phyloP scores from a whole-genome alignment of 306 rosid genomes.

The Glycyrrhiza uralensis region DNA sequence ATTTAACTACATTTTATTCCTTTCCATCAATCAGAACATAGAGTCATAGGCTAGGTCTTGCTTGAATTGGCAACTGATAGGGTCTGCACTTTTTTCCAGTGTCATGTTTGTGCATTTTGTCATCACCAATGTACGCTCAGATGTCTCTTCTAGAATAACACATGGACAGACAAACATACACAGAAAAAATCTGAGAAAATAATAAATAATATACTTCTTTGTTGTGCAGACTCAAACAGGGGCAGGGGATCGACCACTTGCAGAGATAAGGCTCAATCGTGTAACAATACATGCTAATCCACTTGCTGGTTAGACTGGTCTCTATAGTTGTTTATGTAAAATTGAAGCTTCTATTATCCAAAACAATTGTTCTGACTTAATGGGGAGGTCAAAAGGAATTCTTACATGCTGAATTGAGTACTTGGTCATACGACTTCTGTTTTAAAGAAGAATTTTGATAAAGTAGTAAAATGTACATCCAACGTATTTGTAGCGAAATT shows the following conservation, averaged over 20 bases:
- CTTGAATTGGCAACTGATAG: neutral
- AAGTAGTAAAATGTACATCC: slow-evolving; percentile 12
- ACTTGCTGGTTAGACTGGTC: slow-evolving; percentile 58
- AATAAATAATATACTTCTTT: neutral
- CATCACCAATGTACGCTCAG: neutral
- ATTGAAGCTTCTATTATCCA: neutral
- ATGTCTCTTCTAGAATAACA: neutral
- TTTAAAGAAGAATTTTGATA: slow-evolving; percentile 24
- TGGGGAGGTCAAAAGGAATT: neutral
- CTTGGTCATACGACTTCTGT: neutral
- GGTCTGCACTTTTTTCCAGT: neutral
- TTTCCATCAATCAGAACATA: neutral
- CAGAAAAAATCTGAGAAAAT: neutral
- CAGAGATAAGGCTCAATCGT: slow-evolving; percentile 90
- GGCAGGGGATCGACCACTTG: slow-evolving; percentile 89
- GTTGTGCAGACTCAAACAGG: slow-evolving; percentile 87
- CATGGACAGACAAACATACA: neutral
- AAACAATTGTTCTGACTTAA: slow-evolving; percentile 4
- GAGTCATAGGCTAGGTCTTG: neutral
- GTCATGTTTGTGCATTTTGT: neutral
- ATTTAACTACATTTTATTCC: neutral
- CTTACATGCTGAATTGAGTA: slow-evolving; percentile 7
- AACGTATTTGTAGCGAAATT: neutral
- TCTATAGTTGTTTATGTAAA: neutral
- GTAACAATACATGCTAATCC: slow-evolving; percentile 87